Base-by-base conservation (phyloP, 345 rosid genomes). In the Laguncularia racemosa region DNA sequence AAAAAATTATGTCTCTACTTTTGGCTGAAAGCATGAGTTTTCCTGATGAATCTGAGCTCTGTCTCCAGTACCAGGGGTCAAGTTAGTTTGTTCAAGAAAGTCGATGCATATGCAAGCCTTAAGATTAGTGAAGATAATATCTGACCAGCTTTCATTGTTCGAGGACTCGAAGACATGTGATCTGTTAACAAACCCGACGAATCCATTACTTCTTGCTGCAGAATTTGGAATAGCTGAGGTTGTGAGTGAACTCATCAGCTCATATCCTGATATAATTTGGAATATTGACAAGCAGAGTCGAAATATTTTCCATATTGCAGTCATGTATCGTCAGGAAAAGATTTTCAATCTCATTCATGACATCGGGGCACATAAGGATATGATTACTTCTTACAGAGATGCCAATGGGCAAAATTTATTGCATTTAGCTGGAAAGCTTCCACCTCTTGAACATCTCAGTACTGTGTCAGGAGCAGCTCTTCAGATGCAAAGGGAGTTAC, bases 221-320 rank as follows among this genome's bases (percentile, higher is more conserved):
- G 68, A 54, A 43, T 23, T 50, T 2, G 83, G 83, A 21, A 76
- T 65, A 21, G 46, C 66, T 17, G 79, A 78, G 59, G 63, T 78
- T 57, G 57, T 78, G 46, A 52, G 23, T 14, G 48, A 60, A 48
- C 69, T 77, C 9, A 56, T 73, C 13, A 21, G 11, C 5, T 15
- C 56, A 19, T 56, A 66, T 60, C 79, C 83, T 40, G 75, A 69
- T 45, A 47, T 78, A 16, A 58, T 74, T 18, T 78, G 76, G 70
- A 68, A 47, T 53, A 71, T 64, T 13, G 74, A 74, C 38, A 54
- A 71, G 50, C 56, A 71, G 40, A 61, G 54, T 44, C 62, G 61
- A 38, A 74, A 65, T 52, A 66, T 71, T 54, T 71, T 71, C 54
- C 67, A 61, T 13, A n/a, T 57, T 2, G 64, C 75, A 15, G 51